Evolutionary conservation across 306 rosid species (phyloP), one percentile per base, ranked within the genome.

Genomic region (Morella rubra): DNA sequence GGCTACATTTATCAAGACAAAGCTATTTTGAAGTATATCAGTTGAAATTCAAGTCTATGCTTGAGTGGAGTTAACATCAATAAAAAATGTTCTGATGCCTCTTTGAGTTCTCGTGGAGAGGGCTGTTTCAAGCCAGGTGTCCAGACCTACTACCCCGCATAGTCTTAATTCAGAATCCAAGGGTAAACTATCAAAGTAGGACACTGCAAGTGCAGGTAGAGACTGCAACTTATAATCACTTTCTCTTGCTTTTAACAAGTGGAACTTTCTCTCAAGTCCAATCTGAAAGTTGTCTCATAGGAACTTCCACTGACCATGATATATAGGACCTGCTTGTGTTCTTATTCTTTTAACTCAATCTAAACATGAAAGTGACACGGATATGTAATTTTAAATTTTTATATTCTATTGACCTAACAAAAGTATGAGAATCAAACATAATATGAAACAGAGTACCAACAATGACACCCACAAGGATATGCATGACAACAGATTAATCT

Each of bases 41-140:
- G 14, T 27, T 13, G 15, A 61, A 61, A 14, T 32, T 61, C 45
- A 61, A 42, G 44, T 32, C 3, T 18, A 42, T 42, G 12, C 10
- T 62, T 27, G 10, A 37, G 12, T 14, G 69, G 54, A 64, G 19
- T 32, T 13, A 47, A 73, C 51, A 74, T n/a, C 59, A 53, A 44
- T 45, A 71, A 9, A 72, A n/a, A 77, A 61, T n/a, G 40, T 32
- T 77, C 49, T 32, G 72, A 53, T 58, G 52, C 27, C 27, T 8
- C 45, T 72, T 55, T 44, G 41, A n/a, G 66, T 42, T 76, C 53
- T 20, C 62, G 45, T 42, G 42, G 4, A 46, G 27, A n/a, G 18
- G 37, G 37, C 37, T 32, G 37, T 32, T 32, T 32, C 37, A 32
- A 32, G 37, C 37, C 37, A 32, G 37, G 37, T 32, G 37, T 2